Base-by-base conservation (phyloP, 495 filamentous ascomycete species). In the Neurospora sp. region DNA sequence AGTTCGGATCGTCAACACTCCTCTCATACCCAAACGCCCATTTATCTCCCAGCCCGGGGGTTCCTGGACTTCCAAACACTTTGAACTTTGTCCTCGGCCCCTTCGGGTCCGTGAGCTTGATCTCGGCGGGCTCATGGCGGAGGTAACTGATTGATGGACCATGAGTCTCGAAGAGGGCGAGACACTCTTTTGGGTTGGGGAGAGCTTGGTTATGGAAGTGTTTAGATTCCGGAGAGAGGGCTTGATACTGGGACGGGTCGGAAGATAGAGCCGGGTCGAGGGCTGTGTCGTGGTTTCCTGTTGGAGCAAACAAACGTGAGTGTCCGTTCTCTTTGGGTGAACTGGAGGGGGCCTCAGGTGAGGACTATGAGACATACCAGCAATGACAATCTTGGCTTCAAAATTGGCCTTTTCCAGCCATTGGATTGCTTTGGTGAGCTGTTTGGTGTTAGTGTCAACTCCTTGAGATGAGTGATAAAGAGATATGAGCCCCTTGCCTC, bases 331-430 rank as follows among this genome's bases (percentile, higher is more conserved):
- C 10, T 37, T 31, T 14, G 31, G 1, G 11, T n/a, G 31, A 40
- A n/a, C 59, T 1, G 31, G 31, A 27, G 9, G 18, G 12, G 35
- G 14, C 20, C 35, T 14, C 0, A 11, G 6, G 12, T 35, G 27
- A 35, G 12, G 27, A 27, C 54, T 62, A 85, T 23, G 72, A 10
- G 62, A 59, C 76, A 89, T 93, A 77, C 94, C 95, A 72, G 92
- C 90, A 74, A 98, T 90, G 62, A 94, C 90, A 74, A 98, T 87
- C 80, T 97, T 97, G 76, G 91, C 86, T 71, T 89, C 87, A 76
- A 98, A 94, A 7, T 93, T 90, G 0, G 93, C 88, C 54, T 83
- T 86, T 72, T 89, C 86, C 7, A 98, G 88, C 95, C 95, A 98
- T 76, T 92, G 86, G 9, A 97, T 86, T 5, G 84, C 78, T 69